Percentiles rank a stretch among this genome's conserved stretches.
Conservation (phyloP, 495 filamentous ascomycete genomes). For the Bombardia bombarda region DNA sequence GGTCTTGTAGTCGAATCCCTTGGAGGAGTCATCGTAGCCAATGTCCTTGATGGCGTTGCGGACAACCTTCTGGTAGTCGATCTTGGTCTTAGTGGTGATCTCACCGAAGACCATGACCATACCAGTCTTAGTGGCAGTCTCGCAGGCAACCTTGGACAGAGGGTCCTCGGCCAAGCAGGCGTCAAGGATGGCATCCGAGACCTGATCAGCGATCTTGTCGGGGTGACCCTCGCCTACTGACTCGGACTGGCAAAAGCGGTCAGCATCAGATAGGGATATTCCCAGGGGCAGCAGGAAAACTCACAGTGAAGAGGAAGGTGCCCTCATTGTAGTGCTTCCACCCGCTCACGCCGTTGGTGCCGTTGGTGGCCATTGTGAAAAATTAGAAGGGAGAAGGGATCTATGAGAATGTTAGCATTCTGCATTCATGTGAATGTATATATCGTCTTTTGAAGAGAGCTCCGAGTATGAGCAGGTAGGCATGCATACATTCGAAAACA, state of each 20-base stretch:
- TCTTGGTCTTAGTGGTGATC: conserved; percentile 89
- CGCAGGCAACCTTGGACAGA: conserved; percentile 96
- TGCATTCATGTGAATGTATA: too few relatives aligned
- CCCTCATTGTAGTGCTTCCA: conserved; percentile 47
- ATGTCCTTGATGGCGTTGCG: conserved; percentile 95
- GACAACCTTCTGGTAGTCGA: conserved; percentile 98
- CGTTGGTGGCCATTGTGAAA: conserved; percentile 48
- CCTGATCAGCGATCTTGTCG: conserved; percentile 97
- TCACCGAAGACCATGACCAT: conserved; percentile 99
- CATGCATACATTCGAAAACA: too few relatives aligned
- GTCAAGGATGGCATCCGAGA: conserved; percentile 97
- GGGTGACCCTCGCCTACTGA: conserved; percentile 97
- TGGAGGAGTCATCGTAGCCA: conserved; percentile 90
- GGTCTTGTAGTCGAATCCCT: conserved; percentile 99
- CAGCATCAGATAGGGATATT: conserved; percentile 6
- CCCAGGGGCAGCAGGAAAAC: conserved; percentile 13
- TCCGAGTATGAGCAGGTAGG: too few relatives aligned
- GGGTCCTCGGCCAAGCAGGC: conserved; percentile 91
- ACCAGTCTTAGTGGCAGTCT: conserved; percentile 98
- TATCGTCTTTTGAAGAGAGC: too few relatives aligned
- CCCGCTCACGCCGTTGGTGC: conserved; percentile 30
- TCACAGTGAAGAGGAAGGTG: conserved; percentile 92
- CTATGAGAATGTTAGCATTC: too few relatives aligned
- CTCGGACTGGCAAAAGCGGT: conserved; percentile 56
- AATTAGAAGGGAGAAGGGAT: too few relatives aligned